Evolutionary conservation across 164 flowering plant genomes (phyloP).

Genomic region (Piper longum): DNA sequence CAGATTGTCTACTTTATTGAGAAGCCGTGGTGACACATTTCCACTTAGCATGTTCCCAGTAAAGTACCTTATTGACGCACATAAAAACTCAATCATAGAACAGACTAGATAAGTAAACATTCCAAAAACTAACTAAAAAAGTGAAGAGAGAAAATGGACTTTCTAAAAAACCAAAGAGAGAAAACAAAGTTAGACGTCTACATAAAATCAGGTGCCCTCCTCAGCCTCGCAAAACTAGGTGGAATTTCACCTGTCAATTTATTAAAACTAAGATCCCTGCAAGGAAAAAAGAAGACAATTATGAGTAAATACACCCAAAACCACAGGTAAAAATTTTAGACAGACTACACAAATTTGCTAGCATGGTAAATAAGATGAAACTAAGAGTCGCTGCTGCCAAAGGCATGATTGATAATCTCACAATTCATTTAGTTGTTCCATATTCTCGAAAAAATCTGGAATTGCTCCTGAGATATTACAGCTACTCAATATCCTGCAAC

Average conservation of each 20-base stretch:
- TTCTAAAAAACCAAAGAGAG: neutral
- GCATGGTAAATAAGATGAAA: neutral
- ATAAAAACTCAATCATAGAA: conserved; percentile 1
- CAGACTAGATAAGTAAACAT: neutral
- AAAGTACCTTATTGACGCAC: conserved; percentile 21
- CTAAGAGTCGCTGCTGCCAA: neutral
- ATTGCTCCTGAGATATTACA: neutral
- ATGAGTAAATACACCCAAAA: neutral
- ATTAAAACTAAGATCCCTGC: conserved; percentile 19
- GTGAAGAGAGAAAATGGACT: too few species aligned
- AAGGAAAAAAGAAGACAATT: neutral
- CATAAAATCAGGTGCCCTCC: neutral
- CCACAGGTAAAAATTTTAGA: neutral
- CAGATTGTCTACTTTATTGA: conserved; percentile 30
- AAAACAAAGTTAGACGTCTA: neutral
- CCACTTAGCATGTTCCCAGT: conserved; percentile 45
- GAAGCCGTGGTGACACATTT: conserved; percentile 30
- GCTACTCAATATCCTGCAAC: neutral
- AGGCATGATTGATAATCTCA: conserved; percentile 13
- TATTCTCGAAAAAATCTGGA: conserved; percentile 21
- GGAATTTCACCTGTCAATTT: conserved; percentile 12
- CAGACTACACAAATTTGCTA: too few species aligned
- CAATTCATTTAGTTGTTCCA: conserved; percentile 26
- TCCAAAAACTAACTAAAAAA: too few species aligned
- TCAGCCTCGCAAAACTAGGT: neutral